Percentiles rank a stretch among this genome's conserved stretches.
Evolutionary conservation across 805 yeast genomes (phyloP).

Genomic region (Candida lessepsii): DNA sequence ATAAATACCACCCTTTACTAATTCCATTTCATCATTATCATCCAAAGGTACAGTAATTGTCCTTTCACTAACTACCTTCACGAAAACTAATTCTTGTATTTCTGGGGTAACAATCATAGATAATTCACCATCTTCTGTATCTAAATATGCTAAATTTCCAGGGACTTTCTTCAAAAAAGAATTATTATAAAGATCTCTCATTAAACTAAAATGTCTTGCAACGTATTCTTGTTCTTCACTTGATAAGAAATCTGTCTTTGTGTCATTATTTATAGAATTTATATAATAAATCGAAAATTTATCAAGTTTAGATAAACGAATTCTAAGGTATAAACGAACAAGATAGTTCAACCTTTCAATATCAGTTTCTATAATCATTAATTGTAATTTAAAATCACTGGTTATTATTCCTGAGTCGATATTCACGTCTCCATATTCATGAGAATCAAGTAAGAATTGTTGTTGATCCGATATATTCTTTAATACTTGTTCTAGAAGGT

Average conservation of each 20-base stretch:
- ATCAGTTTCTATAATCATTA: conserved; percentile 87
- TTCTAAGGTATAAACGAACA: conserved; percentile 75
- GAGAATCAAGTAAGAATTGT: conserved; percentile 72
- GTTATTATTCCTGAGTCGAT: conserved; percentile 31
- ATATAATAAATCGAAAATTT: conserved; percentile 60
- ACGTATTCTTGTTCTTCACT: conserved; percentile 63
- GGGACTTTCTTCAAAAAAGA: conserved; percentile 72
- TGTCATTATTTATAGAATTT: conserved; percentile 22
- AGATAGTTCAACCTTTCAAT: conserved; percentile 82
- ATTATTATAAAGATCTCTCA: conserved; percentile 62
- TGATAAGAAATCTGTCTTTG: conserved; percentile 38
- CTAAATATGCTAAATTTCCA: conserved; percentile 63
- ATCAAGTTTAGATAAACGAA: conserved; percentile 76
- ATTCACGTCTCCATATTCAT: conserved; percentile 65
- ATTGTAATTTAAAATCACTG: conserved; percentile 66
- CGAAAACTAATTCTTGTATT: conserved; percentile 71
- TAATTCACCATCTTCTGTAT: conserved; percentile 56
- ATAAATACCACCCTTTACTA: conserved; percentile 69
- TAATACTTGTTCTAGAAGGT: conserved; percentile 56
- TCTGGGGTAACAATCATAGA: conserved; percentile 83
- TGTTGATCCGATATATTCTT: conserved; percentile 64
- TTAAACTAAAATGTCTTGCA: conserved; percentile 62
- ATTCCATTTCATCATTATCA: conserved; percentile 40
- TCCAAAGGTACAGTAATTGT: conserved; percentile 26
- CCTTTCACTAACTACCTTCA: conserved; percentile 43